Conservation (phyloP, 2,329 filamentous ascomycete genomes). For the Teratosphaeria destructans region DNA sequence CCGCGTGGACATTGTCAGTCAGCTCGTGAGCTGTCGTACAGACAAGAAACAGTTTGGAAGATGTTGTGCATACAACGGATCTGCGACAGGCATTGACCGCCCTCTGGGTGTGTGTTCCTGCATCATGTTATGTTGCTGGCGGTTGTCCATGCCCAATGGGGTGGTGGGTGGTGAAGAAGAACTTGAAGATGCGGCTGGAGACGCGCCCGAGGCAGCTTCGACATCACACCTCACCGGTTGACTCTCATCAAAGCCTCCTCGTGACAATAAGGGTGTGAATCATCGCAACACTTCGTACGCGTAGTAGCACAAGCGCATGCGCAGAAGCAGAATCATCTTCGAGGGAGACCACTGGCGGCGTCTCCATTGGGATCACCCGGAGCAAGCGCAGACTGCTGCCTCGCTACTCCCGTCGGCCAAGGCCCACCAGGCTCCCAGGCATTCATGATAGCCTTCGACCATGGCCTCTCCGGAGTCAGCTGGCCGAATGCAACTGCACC, state of each 20-base stretch:
- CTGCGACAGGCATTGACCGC: not conserved
- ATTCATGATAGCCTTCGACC: not conserved
- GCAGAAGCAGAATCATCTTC: not conserved
- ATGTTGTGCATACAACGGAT: not conserved
- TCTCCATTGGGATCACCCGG: not conserved
- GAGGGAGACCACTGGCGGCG: not conserved
- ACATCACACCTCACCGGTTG: not conserved
- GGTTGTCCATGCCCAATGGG: not conserved
- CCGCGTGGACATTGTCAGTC: not conserved
- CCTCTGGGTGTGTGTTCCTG: not conserved
- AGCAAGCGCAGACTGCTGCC: not conserved
- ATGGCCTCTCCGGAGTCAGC: not conserved
- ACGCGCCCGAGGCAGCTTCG: not conserved
- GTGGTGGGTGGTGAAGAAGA: not conserved
- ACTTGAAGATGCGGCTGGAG: too few relatives aligned
- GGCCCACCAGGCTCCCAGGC: not conserved
- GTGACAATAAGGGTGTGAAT: not conserved
- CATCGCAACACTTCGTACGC: not conserved
- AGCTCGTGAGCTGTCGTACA: not conserved
- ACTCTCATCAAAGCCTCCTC: not conserved
- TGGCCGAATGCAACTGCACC: not conserved
- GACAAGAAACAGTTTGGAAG: not conserved
- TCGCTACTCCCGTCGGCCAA: not conserved
- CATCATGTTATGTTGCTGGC: not conserved
- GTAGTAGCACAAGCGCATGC: not conserved